Conservation (phyloP, 352 stramenopile species). For the Peronospora tabacina region DNA sequence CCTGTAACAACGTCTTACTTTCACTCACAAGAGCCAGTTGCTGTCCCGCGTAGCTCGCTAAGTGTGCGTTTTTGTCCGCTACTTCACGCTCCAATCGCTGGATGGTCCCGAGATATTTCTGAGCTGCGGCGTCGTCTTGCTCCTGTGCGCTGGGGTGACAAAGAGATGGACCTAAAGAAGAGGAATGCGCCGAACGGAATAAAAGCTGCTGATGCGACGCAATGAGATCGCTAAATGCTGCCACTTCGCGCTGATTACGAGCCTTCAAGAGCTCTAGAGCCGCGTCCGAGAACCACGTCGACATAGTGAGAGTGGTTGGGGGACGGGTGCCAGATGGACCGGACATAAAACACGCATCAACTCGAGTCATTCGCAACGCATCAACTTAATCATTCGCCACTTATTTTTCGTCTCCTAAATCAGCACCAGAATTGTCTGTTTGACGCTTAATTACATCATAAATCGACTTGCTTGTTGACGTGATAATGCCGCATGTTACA, state of each 20-base stretch:
- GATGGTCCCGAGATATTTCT: conserved; percentile 55
- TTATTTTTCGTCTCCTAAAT: no score
- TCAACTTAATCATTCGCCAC: no score
- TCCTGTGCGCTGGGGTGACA: conserved; percentile 7
- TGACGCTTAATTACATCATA: no score
- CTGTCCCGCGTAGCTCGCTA: conserved; percentile 43
- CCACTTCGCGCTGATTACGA: conserved; percentile 56
- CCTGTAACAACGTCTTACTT: conserved; percentile 65
- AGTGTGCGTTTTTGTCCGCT: conserved; percentile 51
- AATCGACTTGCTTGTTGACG: no score
- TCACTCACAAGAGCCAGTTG: conserved; percentile 61
- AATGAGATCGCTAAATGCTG: conserved; percentile 51
- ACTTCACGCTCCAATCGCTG: conserved; percentile 65
- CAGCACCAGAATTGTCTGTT: no score
- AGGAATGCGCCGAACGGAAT: conserved; percentile 25
- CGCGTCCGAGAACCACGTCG: conserved; percentile 30
- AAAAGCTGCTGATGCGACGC: conserved; percentile 65
- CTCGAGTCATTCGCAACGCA: no score
- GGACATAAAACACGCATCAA: no score
- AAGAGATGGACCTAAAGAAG: conserved; percentile 17
- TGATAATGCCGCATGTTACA: no score
- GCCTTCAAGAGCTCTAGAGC: conserved; percentile 50
- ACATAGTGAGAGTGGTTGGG: background rate
- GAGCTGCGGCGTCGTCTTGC: conserved; percentile 26
- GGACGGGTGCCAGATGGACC: no score